Conservation (phyloP, 495 filamentous ascomycete genomes). For the Aspergillus conjunctus region DNA sequence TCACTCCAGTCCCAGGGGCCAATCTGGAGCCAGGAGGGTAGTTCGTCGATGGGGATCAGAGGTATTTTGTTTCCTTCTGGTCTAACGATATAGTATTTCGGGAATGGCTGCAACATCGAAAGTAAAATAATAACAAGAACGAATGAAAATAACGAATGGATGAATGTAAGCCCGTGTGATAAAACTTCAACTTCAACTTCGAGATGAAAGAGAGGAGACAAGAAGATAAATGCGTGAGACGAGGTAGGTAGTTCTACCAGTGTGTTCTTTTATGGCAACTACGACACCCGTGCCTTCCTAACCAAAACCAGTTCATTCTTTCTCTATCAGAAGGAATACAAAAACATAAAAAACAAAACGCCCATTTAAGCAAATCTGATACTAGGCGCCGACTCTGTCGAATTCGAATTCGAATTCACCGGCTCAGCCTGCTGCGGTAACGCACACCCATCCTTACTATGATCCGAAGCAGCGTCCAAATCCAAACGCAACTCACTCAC, state of each 20-base stretch:
- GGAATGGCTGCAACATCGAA: conserved; percentile 28
- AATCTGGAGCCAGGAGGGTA: conserved; percentile 42
- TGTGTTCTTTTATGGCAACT: not conserved
- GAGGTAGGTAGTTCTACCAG: not conserved
- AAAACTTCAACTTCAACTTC: not conserved
- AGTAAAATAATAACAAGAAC: conserved; percentile 15
- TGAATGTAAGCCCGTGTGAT: not conserved
- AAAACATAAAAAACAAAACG: too few species aligned
- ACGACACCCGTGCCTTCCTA: not conserved
- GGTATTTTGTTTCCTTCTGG: conserved; percentile 32
- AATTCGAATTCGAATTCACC: not conserved
- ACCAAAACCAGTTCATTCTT: not conserved
- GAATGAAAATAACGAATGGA: not conserved
- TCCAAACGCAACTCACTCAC: conserved; percentile 35
- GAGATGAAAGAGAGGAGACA: conserved; percentile 1
- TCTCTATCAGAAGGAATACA: not conserved
- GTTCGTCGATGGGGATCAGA: conserved; percentile 41
- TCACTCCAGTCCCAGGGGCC: conserved; percentile 28
- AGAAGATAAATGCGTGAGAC: conserved; percentile 1
- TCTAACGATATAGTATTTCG: conserved; percentile 40
- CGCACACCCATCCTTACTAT: not conserved
- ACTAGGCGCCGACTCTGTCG: not conserved
- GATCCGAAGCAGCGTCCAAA: conserved; percentile 5
- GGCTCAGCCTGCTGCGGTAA: not conserved
- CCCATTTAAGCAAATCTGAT: not conserved